Base-by-base conservation (phyloP, 1,139 yeast species). In the Taiozyma sp. region DNA sequence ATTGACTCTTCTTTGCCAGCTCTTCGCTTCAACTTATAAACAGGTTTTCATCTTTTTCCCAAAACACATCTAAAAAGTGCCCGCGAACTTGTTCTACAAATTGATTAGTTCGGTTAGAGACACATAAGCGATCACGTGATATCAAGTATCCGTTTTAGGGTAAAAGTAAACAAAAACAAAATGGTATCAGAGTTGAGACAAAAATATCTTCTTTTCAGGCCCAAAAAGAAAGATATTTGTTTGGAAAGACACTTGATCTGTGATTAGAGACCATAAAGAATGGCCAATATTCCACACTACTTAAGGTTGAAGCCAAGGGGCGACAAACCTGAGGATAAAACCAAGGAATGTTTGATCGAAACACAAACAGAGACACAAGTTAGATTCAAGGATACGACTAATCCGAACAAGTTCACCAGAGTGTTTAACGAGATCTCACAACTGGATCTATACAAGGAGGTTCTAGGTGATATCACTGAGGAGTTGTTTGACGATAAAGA, bases 401-500 rank as follows among this genome's bases (percentile, higher is more conserved):
- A 53, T 19, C 38, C 56, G n/a, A 57, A 68, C 52, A 61, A 63
- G 43, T 74, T 74, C 58, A 65, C 65, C 36, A 65, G 66, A 23
- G 61, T 74, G 5, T 70, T 69, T 48, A 58, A 57, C 9, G 70
- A 67, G 23, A 54, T 62, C 5, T 57, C 67, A 1, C 63, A 65
- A 22, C 67, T 67, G 43, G 59, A 65, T 28, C 65, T 62, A 14
- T 62, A 61, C 51, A 47, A 52, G 1, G 61, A 68, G 22, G 65
- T 71, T 0, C 65, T 69, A 54, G 62, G 65, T 45, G 60, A 60
- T 9, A 57, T 68, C 8, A 66, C 72, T 1, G 45, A 57, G 23
- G 62, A 65, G 38, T 59, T 66, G 6, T 56, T 72, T 10, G 63
- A 62, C 8, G 71, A 70, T 9, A 65, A 66, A 14, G 81, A 78